Evolutionary conservation across 2,329 filamentous ascomycete species (phyloP).

Genomic region (Lasiodiplodia citricola): DNA sequence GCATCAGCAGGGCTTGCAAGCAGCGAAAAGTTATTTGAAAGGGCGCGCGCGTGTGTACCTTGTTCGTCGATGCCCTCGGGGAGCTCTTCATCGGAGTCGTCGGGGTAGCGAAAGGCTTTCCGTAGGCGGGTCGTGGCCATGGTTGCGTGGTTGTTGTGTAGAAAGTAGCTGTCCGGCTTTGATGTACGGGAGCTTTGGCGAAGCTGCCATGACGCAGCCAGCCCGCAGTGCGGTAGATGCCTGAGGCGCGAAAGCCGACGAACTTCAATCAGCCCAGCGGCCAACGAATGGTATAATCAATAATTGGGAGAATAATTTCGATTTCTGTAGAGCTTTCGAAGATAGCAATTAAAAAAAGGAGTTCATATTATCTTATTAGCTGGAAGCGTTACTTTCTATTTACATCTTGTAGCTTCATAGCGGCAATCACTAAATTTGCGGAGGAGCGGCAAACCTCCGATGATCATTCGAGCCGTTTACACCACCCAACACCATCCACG

Average conservation of each 20-base stretch:
- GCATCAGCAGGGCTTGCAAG: conserved; percentile 27
- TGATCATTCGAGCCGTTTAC: conserved; percentile 6
- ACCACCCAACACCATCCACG: neutral
- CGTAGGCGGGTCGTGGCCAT: conserved; percentile 70
- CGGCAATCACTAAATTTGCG: conserved; percentile 12
- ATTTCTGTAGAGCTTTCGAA: no score
- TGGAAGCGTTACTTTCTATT: neutral
- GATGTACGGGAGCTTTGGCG: conserved; percentile 11
- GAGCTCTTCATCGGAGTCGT: conserved; percentile 61
- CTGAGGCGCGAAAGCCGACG: neutral
- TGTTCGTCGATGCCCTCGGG: conserved; percentile 76
- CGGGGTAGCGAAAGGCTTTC: conserved; percentile 77
- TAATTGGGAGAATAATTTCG: neutral
- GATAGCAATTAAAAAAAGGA: neutral
- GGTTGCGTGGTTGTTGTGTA: conserved; percentile 7
- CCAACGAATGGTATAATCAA: neutral
- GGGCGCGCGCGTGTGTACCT: conserved; percentile 52
- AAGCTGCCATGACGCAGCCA: conserved; percentile 18
- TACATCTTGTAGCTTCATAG: neutral
- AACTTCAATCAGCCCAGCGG: neutral
- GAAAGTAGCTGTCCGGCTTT: neutral
- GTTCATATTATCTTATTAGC: neutral
- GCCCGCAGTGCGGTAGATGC: neutral
- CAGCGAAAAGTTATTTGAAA: neutral
- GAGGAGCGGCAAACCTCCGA: conserved; percentile 4